A percentile compares a stretch with the other conserved stretches of the same genome.
Conservation (phyloP, 2,329 filamentous ascomycete species). For the Daldinia sp. region DNA sequence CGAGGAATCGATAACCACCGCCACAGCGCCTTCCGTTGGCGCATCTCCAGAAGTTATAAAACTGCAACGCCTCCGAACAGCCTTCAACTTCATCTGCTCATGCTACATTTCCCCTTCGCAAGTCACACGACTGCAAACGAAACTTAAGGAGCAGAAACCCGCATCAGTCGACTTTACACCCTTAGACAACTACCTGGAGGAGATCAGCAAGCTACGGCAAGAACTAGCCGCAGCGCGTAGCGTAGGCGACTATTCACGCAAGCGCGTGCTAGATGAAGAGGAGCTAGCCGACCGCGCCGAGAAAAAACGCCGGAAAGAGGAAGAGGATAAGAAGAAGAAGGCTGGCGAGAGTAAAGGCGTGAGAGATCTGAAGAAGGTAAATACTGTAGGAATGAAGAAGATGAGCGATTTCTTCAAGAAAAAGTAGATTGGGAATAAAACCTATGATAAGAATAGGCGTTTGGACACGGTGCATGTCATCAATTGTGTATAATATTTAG, state of each 20-base stretch:
- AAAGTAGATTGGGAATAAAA: constrained; percentile 47
- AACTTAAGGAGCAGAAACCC: constrained; percentile 47
- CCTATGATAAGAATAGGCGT: constrained; percentile 5
- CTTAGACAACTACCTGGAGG: constrained; percentile 73
- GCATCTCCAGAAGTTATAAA: constrained; percentile 59
- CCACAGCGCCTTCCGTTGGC: constrained; percentile 51
- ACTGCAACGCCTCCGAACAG: constrained; percentile 71
- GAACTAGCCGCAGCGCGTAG: constrained; percentile 76
- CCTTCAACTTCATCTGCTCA: constrained; percentile 70
- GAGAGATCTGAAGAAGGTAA: constrained; percentile 85
- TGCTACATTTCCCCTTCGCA: constrained; percentile 64
- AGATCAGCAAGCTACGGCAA: constrained; percentile 72
- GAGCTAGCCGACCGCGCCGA: constrained; percentile 71
- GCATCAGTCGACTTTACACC: constrained; percentile 69
- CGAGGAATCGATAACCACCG: constrained; percentile 20
- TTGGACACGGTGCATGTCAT: neutral
- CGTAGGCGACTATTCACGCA: constrained; percentile 74
- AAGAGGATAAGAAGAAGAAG: constrained; percentile 88
- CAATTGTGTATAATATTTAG: constrained; percentile 3
- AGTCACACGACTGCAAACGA: constrained; percentile 52
- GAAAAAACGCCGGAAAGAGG: constrained; percentile 86
- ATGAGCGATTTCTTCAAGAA: constrained; percentile 94
- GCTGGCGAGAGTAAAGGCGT: constrained; percentile 77
- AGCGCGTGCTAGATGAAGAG: constrained; percentile 72
- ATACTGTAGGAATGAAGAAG: constrained; percentile 95